Evolutionary conservation across 2,329 filamentous ascomycete species (phyloP), one percentile per base, ranked within the genome.

Genomic region (Penicillium thymicola): DNA sequence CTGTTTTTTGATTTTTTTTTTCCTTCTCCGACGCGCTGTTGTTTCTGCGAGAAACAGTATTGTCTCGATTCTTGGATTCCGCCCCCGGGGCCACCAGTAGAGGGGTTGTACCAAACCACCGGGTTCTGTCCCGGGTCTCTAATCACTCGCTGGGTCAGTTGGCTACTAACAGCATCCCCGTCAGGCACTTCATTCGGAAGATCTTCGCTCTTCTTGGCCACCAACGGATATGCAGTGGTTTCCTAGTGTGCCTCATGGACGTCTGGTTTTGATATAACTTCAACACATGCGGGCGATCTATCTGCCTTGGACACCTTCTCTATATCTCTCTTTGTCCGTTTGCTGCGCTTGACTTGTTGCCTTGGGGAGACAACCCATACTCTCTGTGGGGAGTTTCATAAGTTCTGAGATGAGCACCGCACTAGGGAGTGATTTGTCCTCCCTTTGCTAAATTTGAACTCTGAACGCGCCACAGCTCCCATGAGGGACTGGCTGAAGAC

Each of bases 81-180:
- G 53, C 51, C 57, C 37, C 28, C 3, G 59, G 47, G 45, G 48
- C 55, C 59, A 64, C 58, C 60, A 62, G 51, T 57, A 59, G 65
- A 65, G 62, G 62, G 61, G 61, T 61, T 63, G 65, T 66, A 59
- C 70, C 70, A 65, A 34, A 64, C 60, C 64, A 57, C 62, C 66
- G 68, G 70, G 68, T 60, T 51, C 42, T 54, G 40, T 57, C 34
- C 47, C 51, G 42, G 57, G 32, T 51, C 56, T 45, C 52, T 59
- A 60, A 56, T 59, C 47, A 28, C 50, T 62, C 30, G 49, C 28
- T 54, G 54, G 44, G 44, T 55, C 45, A 34, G 51, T 62, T 59
- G 53, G 34, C 44, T 58, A 34, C 58, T 57, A 64, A 58, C 46
- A 53, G 48, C 57, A 54, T 49, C 21, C 59, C 47, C 44, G 51